Base-by-base conservation (phyloP, 805 yeast species). In the Saturnispora hagleri region DNA sequence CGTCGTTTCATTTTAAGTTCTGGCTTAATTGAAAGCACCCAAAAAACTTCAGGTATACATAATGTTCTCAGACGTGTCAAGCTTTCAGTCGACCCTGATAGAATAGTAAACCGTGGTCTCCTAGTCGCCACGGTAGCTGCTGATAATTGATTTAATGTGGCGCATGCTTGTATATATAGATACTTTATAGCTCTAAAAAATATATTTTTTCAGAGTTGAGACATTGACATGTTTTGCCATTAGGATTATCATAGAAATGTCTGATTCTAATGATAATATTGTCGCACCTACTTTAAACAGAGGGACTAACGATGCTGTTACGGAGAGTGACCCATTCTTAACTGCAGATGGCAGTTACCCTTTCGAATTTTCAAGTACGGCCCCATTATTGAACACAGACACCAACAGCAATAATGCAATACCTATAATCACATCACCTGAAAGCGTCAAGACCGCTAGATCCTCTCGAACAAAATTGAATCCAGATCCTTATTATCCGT, bases 361-460 rank as follows among this genome's bases (percentile, higher is more conserved):
- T 18, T 38, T 38, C 18, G 42, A 38, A 7, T 38, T 38, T 18
- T 38, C 42, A 18, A 38, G 24, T 18, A 20, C 42, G 15, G 43
- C 36, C 27, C 51, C 51, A 18, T 18, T 49, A 8, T 43, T 49
- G 28, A 43, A 34, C 20, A 24, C 41, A 27, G 42, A 49, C 17
- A 13, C 27, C 8, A 38, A 38, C 24, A 9, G 7, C 13, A 38
- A 18, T 38, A 38, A 8, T 17, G 47, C 33, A 13, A 43, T 43
- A 28, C 52, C 55, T 4, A 50, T 49, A 17, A 42, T 45, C 15
- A 49, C 53, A n/a, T 49, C 52, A 2, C 55, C 55, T 12, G 50
- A 43, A 8, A 34, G 34, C 20, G 26, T 12, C 7, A 41, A 33
- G n/a, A 26, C 46, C 12, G 47, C 41, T n/a, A 24, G 22, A 18